These are phyloP conservation scores for Delonix regia DNA, from an alignment of 306 rosid genomes.

Conservation along the genomic window DNA sequence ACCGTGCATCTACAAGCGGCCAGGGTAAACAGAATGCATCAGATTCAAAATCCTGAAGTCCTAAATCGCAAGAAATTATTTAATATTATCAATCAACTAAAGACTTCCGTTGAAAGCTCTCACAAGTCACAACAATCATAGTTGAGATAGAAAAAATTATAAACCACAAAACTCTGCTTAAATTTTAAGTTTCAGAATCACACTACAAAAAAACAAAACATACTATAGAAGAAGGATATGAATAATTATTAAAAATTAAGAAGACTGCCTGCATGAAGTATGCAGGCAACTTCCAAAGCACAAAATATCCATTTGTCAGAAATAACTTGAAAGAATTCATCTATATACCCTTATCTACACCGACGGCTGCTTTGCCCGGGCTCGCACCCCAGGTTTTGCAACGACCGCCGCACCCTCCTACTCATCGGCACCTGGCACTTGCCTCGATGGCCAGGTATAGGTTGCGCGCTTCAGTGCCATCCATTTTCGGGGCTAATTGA, in stretches of 20 bases:
- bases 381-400: too few species aligned
- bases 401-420: too few species aligned
- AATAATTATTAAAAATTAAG: background rate
- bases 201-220: background rate
- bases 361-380: too few species aligned
- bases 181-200: background rate
- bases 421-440: too few species aligned
- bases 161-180: background rate
- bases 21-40: background rate
- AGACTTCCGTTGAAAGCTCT: background rate
- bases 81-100: background rate
- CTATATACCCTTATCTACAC: background rate
- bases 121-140: background rate
- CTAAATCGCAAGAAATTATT: background rate
- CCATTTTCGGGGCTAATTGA: too few species aligned
- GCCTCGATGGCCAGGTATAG: too few species aligned
- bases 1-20: slow-evolving; percentile 51
- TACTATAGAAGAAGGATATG: background rate
- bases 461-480: too few species aligned
- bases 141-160: background rate
- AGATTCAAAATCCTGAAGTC: slow-evolving; percentile 3
- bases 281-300: background rate
- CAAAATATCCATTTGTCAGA: background rate
- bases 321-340: background rate
- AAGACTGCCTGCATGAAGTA: background rate